Conservation (phyloP, 2,329 filamentous ascomycete species). For the Zalaria sp. region DNA sequence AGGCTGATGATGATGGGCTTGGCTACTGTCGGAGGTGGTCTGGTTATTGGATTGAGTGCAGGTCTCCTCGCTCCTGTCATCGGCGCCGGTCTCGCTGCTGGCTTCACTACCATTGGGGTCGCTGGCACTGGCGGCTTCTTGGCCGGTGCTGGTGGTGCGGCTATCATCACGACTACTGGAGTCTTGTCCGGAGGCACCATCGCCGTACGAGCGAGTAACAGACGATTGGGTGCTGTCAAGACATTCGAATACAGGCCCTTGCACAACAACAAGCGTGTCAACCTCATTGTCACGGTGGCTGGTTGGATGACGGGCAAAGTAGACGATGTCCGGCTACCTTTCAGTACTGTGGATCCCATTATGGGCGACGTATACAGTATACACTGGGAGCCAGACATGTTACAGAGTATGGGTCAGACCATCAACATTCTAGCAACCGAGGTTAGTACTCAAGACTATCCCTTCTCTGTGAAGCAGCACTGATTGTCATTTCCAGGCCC, state of each 20-base stretch:
- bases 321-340: constrained; percentile 89
- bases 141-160: constrained; percentile 81
- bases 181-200: constrained; percentile 79
- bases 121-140: constrained; percentile 80
- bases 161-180: constrained; percentile 81
- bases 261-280: constrained; percentile 96
- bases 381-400: constrained; percentile 95
- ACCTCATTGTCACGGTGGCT: constrained; percentile 85
- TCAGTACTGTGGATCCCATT: constrained; percentile 88
- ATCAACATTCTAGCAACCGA: constrained; percentile 98
- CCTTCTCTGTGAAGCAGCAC: constrained; percentile 6
- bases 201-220: constrained; percentile 69
- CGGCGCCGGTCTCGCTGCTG: constrained; percentile 81
- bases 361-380: constrained; percentile 99
- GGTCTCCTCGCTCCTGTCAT: constrained; percentile 87
- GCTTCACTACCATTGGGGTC: constrained; percentile 89
- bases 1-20: constrained; percentile 93
- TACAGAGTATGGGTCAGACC: constrained; percentile 93
- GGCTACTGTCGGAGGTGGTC: constrained; percentile 83
- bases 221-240: constrained; percentile 79
- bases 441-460: constrained; percentile 35
- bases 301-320: constrained; percentile 98
- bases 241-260: constrained; percentile 95
- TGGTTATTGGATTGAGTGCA: constrained; percentile 90
- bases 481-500: constrained; percentile 44